These are phyloP conservation scores for Penicillium ucsense DNA, from an alignment of 495 filamentous ascomycete species.

Conservation along the genomic window DNA sequence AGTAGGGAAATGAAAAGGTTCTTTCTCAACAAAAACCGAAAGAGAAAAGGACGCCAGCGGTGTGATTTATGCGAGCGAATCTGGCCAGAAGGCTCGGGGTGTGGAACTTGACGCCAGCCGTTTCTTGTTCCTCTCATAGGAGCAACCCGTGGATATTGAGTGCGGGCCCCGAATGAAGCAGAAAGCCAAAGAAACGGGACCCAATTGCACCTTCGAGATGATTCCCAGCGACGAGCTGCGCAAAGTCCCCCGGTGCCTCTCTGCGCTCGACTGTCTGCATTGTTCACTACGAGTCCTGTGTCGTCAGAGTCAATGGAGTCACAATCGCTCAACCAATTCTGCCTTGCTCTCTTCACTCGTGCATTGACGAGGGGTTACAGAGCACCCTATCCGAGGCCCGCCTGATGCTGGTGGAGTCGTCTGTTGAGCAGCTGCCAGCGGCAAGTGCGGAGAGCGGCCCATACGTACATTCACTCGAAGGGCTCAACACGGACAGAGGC, in stretches of 20 bases:
- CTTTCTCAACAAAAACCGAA: background rate
- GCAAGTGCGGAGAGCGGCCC: constrained; percentile 11
- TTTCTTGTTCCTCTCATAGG: constrained; percentile 3
- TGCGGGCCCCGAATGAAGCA: constrained; percentile 21
- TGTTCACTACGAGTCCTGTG: background rate
- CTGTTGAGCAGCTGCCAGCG: constrained; percentile 1
- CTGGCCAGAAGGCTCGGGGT: background rate
- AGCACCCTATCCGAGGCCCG: background rate
- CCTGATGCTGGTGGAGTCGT: background rate
- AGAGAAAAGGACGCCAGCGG: background rate
- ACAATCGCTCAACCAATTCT: background rate
- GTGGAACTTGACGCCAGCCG: constrained; percentile 10
- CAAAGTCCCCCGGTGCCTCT: no score
- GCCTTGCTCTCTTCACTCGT: background rate
- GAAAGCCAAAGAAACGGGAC: constrained; percentile 20
- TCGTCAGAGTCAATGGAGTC: background rate
- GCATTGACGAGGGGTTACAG: constrained; percentile 3
- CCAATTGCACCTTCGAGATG: background rate
- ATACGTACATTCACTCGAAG: constrained; percentile 3
- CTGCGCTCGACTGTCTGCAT: no score
- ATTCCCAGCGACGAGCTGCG: no score
- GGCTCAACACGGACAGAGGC: background rate
- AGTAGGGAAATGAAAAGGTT: no score
- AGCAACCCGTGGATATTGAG: constrained; percentile 2
- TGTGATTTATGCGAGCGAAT: constrained; percentile 8